Conservation (phyloP, 495 filamentous ascomycete species). For the Neurospora sp. region DNA sequence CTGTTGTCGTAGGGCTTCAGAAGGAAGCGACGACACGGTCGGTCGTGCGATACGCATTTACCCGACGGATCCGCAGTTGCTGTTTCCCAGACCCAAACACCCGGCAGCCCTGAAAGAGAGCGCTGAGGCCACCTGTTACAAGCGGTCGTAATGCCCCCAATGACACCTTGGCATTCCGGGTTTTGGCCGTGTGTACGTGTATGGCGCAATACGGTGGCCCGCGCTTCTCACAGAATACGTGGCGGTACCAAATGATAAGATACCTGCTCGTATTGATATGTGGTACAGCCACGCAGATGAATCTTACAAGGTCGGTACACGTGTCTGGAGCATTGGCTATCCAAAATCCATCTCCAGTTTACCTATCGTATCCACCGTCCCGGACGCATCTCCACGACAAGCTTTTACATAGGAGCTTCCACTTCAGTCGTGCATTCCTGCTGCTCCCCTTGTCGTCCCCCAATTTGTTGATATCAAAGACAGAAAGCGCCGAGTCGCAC, state of each 20-base stretch:
- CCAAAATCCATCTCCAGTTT: not conserved
- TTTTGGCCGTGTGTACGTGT: not conserved
- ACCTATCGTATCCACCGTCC: not conserved
- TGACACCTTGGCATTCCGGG: not conserved
- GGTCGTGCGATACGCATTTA: not conserved
- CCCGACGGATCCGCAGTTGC: not conserved
- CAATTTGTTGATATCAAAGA: not conserved
- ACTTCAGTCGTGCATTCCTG: not conserved
- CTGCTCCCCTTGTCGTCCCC: not conserved
- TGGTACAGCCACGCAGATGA: not conserved
- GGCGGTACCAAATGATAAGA: not conserved
- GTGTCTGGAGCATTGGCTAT: not conserved
- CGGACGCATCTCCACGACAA: not conserved
- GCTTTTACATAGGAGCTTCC: not conserved
- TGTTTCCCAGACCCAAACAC: not conserved
- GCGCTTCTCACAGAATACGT: not conserved
- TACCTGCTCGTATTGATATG: not conserved
- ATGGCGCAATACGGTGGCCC: not conserved
- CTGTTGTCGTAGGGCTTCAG: not conserved
- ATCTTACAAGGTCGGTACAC: not conserved
- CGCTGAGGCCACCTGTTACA: not conserved
- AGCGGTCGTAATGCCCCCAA: not conserved
- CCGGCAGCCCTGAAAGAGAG: not conserved
- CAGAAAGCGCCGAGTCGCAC: not conserved
- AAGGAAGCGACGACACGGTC: not conserved